Conservation (phyloP, 1,284 basidiomycete species). For the Ganoderma multipileum region DNA sequence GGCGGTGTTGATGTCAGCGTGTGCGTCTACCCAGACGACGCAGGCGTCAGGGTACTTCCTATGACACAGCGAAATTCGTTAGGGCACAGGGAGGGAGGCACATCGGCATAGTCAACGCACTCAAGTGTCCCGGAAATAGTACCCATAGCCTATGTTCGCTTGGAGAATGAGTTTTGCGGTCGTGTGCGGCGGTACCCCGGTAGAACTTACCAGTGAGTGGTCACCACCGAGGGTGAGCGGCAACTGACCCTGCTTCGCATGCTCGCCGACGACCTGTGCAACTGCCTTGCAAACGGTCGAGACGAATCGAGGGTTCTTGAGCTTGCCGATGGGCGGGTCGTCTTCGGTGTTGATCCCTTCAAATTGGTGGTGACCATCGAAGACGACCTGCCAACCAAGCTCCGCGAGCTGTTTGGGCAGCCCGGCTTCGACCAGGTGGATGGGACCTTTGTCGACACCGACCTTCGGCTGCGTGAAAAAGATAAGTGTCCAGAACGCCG, state of each 20-base stretch:
- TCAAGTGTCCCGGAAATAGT: conserved; percentile 85
- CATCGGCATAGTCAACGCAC: conserved; percentile 63
- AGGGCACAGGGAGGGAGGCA: conserved; percentile 28
- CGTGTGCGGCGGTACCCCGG: conserved; percentile 3
- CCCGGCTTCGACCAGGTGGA: conserved; percentile 86
- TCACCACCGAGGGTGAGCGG: conserved; percentile 97
- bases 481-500: conserved; percentile 17
- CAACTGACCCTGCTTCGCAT: conserved; percentile 81
- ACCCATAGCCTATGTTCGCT: conserved; percentile 78
- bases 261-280: conserved; percentile 76
- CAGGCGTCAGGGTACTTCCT: conserved; percentile 79
- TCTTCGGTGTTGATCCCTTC: conserved; percentile 72
- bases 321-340: conserved; percentile 86
- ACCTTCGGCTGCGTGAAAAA: conserved; percentile 61
- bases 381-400: conserved; percentile 90
- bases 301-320: conserved; percentile 90
- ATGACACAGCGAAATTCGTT: conserved; percentile 16
- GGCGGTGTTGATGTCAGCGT: conserved; percentile 95
- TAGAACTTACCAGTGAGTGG: conserved; percentile 82
- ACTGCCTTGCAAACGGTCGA: conserved; percentile 86
- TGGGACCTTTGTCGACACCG: conserved; percentile 93
- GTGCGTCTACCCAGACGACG: conserved; percentile 94
- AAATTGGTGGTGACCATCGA: conserved; percentile 90
- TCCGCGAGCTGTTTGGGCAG: conserved; percentile 77
- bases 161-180: conserved; percentile 16